Percentiles rank a stretch among this genome's conserved stretches.
phyloP scores from a whole-genome alignment of 805 yeast genomes.

The Saccharomycopsis oosterbeekiorum region DNA sequence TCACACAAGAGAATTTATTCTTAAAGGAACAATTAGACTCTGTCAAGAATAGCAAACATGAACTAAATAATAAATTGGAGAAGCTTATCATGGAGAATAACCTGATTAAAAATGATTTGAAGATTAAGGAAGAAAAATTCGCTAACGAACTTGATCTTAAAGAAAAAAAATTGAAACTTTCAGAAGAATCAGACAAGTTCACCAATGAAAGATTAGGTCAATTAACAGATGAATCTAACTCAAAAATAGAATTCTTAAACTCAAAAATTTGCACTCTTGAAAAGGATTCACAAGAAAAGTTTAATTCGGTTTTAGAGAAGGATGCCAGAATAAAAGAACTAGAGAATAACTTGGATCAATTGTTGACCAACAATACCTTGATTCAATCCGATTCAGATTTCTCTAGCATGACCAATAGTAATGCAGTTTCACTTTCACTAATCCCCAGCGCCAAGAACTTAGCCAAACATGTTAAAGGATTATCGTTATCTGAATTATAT shows the following conservation, averaged over 20 bases:
- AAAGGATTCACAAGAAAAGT: neutral
- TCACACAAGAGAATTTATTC: neutral
- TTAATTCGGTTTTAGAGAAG: slow-evolving; percentile 22
- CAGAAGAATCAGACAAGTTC: slow-evolving; percentile 45
- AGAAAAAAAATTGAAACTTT: slow-evolving; percentile 47
- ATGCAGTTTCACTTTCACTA: slow-evolving; percentile 16
- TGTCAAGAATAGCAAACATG: slow-evolving; percentile 17
- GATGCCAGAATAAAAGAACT: slow-evolving; percentile 33
- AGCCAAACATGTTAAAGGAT: slow-evolving; percentile 35
- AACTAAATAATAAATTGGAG: slow-evolving; percentile 32
- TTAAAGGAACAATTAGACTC: neutral
- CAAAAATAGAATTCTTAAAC: neutral
- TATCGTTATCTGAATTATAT: slow-evolving; percentile 57
- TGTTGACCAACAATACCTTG: slow-evolving; percentile 23
- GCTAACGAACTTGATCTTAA: slow-evolving; percentile 50
- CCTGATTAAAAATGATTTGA: slow-evolving; percentile 35
- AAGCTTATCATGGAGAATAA: slow-evolving; percentile 36
- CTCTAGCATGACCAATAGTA: neutral
- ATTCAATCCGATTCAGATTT: slow-evolving; percentile 2
- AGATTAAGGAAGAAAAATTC: slow-evolving; percentile 39
- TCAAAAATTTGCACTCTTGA: neutral
- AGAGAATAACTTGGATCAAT: slow-evolving; percentile 36
- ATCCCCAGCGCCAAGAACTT: slow-evolving; percentile 31
- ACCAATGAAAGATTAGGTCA: slow-evolving; percentile 41
- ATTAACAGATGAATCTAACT: slow-evolving; percentile 35